These are phyloP conservation scores for Flueggea neowawraea DNA, from an alignment of 441 rosid species.

Conservation along the genomic window DNA sequence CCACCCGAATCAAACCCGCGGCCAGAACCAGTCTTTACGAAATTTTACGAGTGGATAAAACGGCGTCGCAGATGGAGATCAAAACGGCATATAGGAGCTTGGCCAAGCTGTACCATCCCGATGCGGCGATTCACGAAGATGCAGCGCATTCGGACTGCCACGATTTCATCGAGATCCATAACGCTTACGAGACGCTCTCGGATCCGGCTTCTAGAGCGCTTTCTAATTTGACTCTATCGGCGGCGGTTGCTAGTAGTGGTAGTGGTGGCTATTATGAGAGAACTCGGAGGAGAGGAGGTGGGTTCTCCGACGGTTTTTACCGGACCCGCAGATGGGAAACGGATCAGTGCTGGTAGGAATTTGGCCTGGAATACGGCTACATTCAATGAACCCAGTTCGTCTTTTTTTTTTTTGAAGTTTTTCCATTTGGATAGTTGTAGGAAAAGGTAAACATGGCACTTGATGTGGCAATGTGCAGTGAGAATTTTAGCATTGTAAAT, in stretches of 20 bases:
- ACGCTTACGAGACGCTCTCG: conserved; percentile 76
- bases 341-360: conserved; percentile 82
- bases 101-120: conserved; percentile 87
- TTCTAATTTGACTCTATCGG: conserved; percentile 59
- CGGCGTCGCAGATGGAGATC: conserved; percentile 70
- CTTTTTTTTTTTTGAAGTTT: no score
- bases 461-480: no score
- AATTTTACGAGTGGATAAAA: conserved; percentile 49
- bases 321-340: conserved; percentile 85
- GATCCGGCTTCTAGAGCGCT: conserved; percentile 78
- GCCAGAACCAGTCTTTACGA: conserved; percentile 51
- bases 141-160: conserved; percentile 33
- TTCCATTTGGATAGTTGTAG: no score
- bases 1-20: neutral
- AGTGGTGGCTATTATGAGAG: neutral
- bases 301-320: conserved; percentile 28
- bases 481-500: no score
- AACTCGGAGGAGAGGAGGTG: neutral
- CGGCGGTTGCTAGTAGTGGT: neutral
- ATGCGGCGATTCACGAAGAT: conserved; percentile 46
- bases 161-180: conserved; percentile 70
- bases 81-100: conserved; percentile 72
- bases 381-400: no score
- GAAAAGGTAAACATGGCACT: no score
- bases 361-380: no score